Evolutionary conservation across 2,329 filamentous ascomycete species (phyloP).

Genomic region (Podosphaera leucotricha): DNA sequence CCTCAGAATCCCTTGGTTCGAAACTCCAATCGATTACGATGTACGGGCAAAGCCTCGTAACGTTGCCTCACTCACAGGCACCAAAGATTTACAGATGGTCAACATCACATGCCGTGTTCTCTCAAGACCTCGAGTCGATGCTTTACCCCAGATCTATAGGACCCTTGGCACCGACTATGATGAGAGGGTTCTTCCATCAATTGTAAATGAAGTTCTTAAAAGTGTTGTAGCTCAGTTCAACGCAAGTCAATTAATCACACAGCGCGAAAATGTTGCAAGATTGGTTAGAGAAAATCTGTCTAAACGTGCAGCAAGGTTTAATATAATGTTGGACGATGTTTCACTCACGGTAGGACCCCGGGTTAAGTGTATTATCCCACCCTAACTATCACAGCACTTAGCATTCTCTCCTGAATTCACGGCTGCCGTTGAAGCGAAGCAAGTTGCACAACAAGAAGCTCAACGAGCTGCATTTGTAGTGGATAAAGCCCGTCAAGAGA

Average conservation of each 20-base stretch:
- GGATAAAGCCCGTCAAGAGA: slow-evolving; percentile 97
- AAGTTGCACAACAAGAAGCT: slow-evolving; percentile 71
- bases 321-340: slow-evolving; percentile 92
- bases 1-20: slow-evolving; percentile 85
- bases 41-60: slow-evolving; percentile 94
- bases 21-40: slow-evolving; percentile 90
- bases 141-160: slow-evolving; percentile 89
- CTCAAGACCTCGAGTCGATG: slow-evolving; percentile 65
- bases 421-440: slow-evolving; percentile 49
- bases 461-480: slow-evolving; percentile 94
- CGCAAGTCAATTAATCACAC: slow-evolving; percentile 90
- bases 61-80: slow-evolving; percentile 88
- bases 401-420: slow-evolving; percentile 54
- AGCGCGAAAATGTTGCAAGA: slow-evolving; percentile 86
- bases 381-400: slow-evolving; percentile 27
- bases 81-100: slow-evolving; percentile 99
- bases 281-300: slow-evolving; percentile 86
- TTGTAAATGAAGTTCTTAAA: slow-evolving; percentile 97
- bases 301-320: slow-evolving; percentile 78
- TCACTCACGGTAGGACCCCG: slow-evolving; percentile 58
- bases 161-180: slow-evolving; percentile 92
- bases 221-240: slow-evolving; percentile 98
- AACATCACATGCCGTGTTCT: slow-evolving; percentile 99
- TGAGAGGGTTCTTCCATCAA: slow-evolving; percentile 85
- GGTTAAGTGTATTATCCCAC: background rate